Percentiles rank a stretch among this genome's conserved stretches.
Evolutionary conservation across 495 filamentous ascomycete species (phyloP).

Genomic region (Penicillium silybi): DNA sequence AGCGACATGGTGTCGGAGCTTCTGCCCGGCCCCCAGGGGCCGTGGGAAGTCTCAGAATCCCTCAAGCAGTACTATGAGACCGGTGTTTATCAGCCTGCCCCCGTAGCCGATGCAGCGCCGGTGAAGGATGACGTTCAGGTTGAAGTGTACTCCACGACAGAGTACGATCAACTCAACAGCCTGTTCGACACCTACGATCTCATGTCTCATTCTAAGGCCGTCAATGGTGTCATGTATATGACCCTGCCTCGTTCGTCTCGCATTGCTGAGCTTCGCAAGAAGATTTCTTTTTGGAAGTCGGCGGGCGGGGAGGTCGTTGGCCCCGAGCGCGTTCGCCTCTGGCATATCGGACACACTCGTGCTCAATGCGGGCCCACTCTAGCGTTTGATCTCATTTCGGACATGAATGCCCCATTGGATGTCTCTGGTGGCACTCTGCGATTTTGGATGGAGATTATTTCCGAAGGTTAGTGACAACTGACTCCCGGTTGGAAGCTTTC

Average conservation of each 20-base stretch:
- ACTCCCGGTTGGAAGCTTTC: background rate
- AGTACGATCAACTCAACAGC: constrained; percentile 34
- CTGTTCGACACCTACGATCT: constrained; percentile 45
- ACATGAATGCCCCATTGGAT: constrained; percentile 33
- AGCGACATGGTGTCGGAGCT: constrained; percentile 45
- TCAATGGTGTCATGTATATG: constrained; percentile 39
- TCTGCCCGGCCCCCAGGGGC: constrained; percentile 40
- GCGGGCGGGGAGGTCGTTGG: constrained; percentile 16
- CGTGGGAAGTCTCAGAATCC: constrained; percentile 34
- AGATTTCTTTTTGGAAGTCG: constrained; percentile 35
- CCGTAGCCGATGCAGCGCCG: constrained; percentile 8
- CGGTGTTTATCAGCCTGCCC: constrained; percentile 17
- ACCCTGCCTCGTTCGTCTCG: constrained; percentile 36
- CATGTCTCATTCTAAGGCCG: constrained; percentile 40
- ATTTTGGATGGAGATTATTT: constrained; percentile 45
- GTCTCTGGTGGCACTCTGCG: constrained; percentile 26
- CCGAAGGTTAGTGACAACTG: constrained; percentile 27
- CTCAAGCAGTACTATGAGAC: constrained; percentile 40
- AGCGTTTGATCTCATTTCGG: constrained; percentile 33
- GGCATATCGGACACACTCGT: constrained; percentile 40
- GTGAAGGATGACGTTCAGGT: constrained; percentile 31
- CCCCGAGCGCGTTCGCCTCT: constrained; percentile 40
- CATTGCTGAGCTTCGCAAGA: constrained; percentile 41
- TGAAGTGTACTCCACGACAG: constrained; percentile 37
- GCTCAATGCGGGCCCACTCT: constrained; percentile 34